A percentile compares a stretch with the other conserved stretches of the same genome.
Evolutionary conservation across 768 basidiomycete species (phyloP).

Genomic region (Phylloporus sp.): DNA sequence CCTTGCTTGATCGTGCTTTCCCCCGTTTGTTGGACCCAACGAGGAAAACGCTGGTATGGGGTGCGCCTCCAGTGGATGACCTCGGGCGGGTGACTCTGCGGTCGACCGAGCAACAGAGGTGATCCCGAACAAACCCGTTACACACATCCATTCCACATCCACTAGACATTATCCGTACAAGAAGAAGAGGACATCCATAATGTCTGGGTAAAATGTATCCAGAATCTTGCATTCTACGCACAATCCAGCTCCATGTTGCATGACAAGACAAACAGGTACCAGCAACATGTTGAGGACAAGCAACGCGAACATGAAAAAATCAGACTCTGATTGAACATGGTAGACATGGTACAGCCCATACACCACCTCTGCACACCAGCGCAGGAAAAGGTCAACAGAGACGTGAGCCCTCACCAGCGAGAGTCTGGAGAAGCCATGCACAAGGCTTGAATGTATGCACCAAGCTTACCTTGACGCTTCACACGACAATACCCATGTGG

Average conservation of each 20-base stretch:
- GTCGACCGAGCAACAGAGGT: constrained; percentile 3
- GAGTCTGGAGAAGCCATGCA: constrained; percentile 56
- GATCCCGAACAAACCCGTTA: not conserved
- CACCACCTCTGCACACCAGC: constrained; percentile 62
- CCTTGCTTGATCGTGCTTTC: constrained; percentile 40
- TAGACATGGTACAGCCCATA: constrained; percentile 23
- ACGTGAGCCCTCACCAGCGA: constrained; percentile 41
- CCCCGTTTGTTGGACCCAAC: constrained; percentile 57
- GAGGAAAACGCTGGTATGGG: constrained; percentile 65
- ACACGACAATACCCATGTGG: constrained; percentile 54
- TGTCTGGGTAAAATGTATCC: not conserved
- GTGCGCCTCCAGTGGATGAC: constrained; percentile 66
- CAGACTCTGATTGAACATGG: constrained; percentile 2
- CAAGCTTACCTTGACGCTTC: constrained; percentile 33
- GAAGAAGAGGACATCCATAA: not conserved
- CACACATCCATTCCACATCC: not conserved
- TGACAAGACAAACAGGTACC: not conserved
- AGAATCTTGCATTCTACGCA: not conserved
- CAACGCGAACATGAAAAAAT: not conserved
- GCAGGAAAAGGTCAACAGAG: constrained; percentile 38
- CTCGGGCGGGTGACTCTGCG: constrained; percentile 41
- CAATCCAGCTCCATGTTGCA: constrained; percentile 1
- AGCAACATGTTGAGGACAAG: not conserved
- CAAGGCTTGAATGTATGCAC: constrained; percentile 22
- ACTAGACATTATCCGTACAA: not conserved